A percentile compares a stretch with the other conserved stretches of the same genome.
Conservation (phyloP, 1,284 basidiomycete genomes). For the Marasmius oreades region DNA sequence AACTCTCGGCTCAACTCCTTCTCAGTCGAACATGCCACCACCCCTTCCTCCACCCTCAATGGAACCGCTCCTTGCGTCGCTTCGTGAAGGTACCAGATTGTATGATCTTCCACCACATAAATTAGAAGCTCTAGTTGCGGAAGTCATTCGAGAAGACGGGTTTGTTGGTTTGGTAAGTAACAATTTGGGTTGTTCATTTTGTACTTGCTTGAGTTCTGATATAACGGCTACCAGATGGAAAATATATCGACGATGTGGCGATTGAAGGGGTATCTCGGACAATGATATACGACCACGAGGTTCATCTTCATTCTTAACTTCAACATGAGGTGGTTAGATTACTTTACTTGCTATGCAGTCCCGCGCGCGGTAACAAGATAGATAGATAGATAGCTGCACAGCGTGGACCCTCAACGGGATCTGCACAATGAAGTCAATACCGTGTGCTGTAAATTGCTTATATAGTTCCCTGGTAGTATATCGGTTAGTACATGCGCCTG, state of each 20-base stretch:
- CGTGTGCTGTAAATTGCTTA: too few species aligned
- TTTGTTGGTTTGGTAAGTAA: constrained; percentile 47
- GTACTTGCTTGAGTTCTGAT: too few species aligned
- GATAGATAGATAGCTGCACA: too few species aligned
- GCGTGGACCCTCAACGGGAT: too few species aligned
- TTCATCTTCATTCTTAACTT: too few species aligned
- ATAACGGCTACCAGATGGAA: constrained; percentile 7
- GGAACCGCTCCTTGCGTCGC: constrained; percentile 29
- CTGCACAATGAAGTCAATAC: too few species aligned
- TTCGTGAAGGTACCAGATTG: constrained; percentile 38
- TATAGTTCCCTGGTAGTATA: too few species aligned
- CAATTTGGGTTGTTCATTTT: too few species aligned
- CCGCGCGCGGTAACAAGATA: too few species aligned
- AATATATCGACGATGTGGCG: constrained; percentile 14
- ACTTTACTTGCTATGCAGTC: too few species aligned
- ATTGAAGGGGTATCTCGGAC: constrained; percentile 30
- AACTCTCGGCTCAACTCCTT: background rate
- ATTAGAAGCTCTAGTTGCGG: constrained; percentile 46
- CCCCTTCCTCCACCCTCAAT: constrained; percentile 1
- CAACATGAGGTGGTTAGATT: too few species aligned
- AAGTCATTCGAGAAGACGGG: constrained; percentile 56
- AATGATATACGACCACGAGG: background rate
- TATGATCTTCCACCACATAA: constrained; percentile 43
- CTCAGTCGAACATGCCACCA: background rate
- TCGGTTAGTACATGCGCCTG: too few species aligned